phyloP scores from a whole-genome alignment of 495 filamentous ascomycete genomes.

The Hypomontagnella submonticulosa region DNA sequence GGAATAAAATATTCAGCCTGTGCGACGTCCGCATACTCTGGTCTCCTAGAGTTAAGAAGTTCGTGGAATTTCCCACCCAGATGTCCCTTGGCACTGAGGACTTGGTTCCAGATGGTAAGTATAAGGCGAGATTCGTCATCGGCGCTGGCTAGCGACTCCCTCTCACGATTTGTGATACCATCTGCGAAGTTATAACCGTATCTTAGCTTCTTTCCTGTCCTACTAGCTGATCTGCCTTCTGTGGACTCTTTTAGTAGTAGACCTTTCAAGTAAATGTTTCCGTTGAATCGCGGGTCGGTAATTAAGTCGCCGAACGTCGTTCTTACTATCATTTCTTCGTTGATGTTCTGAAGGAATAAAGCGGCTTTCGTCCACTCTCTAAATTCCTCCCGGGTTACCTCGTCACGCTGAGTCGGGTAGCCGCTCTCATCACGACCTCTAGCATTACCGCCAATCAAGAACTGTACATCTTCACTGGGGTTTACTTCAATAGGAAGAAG shows the following conservation, averaged over 20 bases:
- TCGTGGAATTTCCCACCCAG: slow-evolving; percentile 6
- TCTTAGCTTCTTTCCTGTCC: slow-evolving; percentile 23
- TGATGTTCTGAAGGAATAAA: slow-evolving; percentile 22
- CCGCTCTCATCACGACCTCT: slow-evolving; percentile 28
- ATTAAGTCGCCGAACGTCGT: slow-evolving; percentile 24
- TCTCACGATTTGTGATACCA: slow-evolving; percentile 37
- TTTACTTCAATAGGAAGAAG: slow-evolving; percentile 9
- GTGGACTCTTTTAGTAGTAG: slow-evolving; percentile 17
- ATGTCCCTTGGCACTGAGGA: slow-evolving; percentile 3
- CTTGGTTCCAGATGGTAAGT: slow-evolving; percentile 29
- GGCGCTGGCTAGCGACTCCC: slow-evolving; percentile 28
- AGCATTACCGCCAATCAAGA: slow-evolving; percentile 8
- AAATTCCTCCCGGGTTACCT: slow-evolving; percentile 17
- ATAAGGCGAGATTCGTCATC: slow-evolving; percentile 27
- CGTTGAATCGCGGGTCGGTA: slow-evolving; percentile 7
- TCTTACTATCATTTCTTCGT: slow-evolving; percentile 1
- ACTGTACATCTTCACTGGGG: slow-evolving; percentile 7
- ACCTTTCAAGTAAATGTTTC: slow-evolving; percentile 27
- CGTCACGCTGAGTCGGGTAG: background rate
- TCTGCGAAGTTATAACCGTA: slow-evolving; percentile 41
- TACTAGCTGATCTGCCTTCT: slow-evolving; percentile 22
- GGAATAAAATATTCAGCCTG: background rate
- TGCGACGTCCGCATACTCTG: slow-evolving; percentile 13
- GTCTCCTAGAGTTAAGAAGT: slow-evolving; percentile 14
- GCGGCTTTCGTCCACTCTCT: slow-evolving; percentile 27